These are phyloP conservation scores for Cymbopogon citratus DNA, from an alignment of 176 grass and related monocot species.

Conservation along the genomic window DNA sequence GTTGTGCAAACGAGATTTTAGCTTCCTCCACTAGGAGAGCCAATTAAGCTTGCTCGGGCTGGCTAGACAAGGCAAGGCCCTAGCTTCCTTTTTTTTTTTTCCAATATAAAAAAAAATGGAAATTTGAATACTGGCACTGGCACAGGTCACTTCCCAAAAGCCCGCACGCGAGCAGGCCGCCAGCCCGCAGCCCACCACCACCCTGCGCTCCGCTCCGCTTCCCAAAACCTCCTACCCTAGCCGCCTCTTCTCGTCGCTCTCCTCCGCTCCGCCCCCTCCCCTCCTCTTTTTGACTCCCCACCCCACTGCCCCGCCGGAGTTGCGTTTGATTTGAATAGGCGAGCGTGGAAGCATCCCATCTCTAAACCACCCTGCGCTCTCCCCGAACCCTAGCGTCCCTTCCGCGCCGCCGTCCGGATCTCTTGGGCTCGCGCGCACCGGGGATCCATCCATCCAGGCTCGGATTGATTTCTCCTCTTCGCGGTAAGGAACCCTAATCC, in stretches of 20 bases:
- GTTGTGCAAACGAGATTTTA: too few species aligned
- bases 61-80: too few species aligned
- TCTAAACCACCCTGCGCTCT: neutral
- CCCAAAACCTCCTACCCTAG: too few species aligned
- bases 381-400: neutral
- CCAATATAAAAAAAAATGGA: too few species aligned
- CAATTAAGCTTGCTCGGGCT: too few species aligned
- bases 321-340: slow-evolving; percentile 12
- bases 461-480: neutral
- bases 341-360: slow-evolving; percentile 2
- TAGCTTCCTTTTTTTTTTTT: too few species aligned
- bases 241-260: neutral
- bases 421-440: neutral
- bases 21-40: too few species aligned
- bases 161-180: neutral
- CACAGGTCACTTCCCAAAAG: too few species aligned
- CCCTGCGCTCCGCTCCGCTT: too few species aligned
- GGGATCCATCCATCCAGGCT: neutral
- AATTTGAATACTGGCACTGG: too few species aligned
- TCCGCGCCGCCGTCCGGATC: neutral
- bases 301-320: slow-evolving; percentile 5
- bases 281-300: neutral
- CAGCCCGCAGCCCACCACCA: neutral
- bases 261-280: neutral
- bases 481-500: slow-evolving; percentile 11